Conservation (phyloP, 2,329 filamentous ascomycete species). For the Alternaria novae-zelandiae region DNA sequence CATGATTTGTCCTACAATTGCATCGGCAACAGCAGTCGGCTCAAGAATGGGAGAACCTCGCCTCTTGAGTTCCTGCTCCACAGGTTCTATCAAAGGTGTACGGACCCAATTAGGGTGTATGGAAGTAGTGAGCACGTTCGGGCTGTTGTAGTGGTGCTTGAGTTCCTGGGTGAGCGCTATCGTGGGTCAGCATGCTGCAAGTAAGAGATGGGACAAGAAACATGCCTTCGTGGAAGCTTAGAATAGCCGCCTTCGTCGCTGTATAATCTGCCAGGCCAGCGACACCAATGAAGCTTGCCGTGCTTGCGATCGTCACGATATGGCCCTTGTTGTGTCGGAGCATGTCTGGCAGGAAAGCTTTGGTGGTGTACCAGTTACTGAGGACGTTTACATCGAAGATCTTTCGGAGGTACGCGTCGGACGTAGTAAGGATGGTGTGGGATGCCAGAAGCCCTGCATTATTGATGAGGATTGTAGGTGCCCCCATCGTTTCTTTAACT, state of each 20-base stretch:
- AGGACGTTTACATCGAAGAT: conserved; percentile 49
- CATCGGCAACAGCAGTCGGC: conserved; percentile 48
- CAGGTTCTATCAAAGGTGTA: conserved; percentile 49
- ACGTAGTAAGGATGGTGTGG: conserved; percentile 43
- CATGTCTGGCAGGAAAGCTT: conserved; percentile 48
- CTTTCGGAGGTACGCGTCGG: conserved; percentile 37
- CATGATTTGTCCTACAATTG: conserved; percentile 51
- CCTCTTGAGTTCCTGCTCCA: conserved; percentile 40
- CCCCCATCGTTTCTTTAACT: conserved; percentile 30
- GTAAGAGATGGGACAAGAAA: conserved; percentile 51
- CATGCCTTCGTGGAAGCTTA: conserved; percentile 61
- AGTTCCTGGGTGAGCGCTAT: conserved; percentile 48
- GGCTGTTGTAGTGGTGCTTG: conserved; percentile 47
- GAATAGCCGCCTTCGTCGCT: conserved; percentile 58
- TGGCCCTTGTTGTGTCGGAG: conserved; percentile 55
- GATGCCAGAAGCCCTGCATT: conserved; percentile 43
- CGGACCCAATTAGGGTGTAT: conserved; percentile 53
- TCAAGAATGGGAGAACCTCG: conserved; percentile 44
- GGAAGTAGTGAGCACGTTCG: conserved; percentile 50
- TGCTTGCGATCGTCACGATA: conserved; percentile 62
- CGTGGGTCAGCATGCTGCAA: conserved; percentile 10
- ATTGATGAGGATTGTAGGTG: conserved; percentile 45
- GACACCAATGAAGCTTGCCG: conserved; percentile 57
- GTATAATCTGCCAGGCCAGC: conserved; percentile 61
- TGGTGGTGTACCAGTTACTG: conserved; percentile 43